A percentile compares a stretch with the other conserved stretches of the same genome.
Evolutionary conservation across 495 filamentous ascomycete species (phyloP).

Genomic region (Annulohypoxylon bovei): DNA sequence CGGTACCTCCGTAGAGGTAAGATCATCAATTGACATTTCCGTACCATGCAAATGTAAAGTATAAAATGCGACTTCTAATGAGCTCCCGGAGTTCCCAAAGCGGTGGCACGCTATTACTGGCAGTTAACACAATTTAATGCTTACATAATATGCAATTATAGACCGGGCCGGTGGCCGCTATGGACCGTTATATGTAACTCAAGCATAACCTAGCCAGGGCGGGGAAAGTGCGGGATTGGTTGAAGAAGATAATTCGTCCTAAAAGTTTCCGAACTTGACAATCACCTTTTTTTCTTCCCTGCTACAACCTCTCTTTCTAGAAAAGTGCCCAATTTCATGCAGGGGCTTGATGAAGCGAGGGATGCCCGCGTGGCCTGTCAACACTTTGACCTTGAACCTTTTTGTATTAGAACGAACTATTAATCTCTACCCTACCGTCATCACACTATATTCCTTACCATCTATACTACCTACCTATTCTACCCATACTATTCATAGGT

Average conservation of each 20-base stretch:
- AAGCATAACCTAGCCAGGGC: conserved; percentile 20
- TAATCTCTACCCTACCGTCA: conserved; percentile 23
- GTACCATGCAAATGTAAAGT: conserved; percentile 1
- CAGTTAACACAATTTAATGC: background rate
- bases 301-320: conserved; percentile 33
- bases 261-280: conserved; percentile 31
- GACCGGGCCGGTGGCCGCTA: background rate
- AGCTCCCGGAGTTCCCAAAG: background rate
- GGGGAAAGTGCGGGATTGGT: conserved; percentile 37
- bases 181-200: background rate
- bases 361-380: conserved; percentile 31
- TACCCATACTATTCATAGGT: too few relatives aligned
- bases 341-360: conserved; percentile 37
- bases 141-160: background rate
- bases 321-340: conserved; percentile 45
- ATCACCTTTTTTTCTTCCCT: conserved; percentile 22
- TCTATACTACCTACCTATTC: background rate
- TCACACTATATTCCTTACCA: conserved; percentile 14
- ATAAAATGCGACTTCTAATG: conserved; percentile 12
- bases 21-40: background rate
- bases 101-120: conserved; percentile 18
- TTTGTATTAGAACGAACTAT: conserved; percentile 31
- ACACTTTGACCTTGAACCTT: conserved; percentile 30
- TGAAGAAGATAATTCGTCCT: conserved; percentile 13
- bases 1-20: background rate